Conservation (phyloP, 306 rosid species). For the Notholithocarpus densiflorus region DNA sequence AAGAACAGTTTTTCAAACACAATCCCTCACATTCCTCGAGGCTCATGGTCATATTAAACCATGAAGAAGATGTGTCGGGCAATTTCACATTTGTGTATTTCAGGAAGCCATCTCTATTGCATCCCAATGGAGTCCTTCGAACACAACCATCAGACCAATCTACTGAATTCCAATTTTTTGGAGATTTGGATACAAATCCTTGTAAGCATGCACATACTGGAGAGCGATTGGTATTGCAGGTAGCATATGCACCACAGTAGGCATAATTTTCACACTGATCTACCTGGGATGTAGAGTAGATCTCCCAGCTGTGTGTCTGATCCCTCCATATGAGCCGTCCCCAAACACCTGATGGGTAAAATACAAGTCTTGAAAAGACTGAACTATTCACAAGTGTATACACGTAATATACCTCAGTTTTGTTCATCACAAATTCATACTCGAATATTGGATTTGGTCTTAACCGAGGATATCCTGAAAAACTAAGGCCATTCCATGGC, state of each 20-base stretch:
- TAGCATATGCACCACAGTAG: constrained; percentile 23
- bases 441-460: not conserved
- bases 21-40: constrained; percentile 24
- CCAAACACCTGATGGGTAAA: not conserved
- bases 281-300: not conserved
- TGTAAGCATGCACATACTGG: constrained; percentile 24
- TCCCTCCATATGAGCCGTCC: constrained; percentile 23
- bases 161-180: not conserved
- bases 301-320: constrained; percentile 18
- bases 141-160: constrained; percentile 28
- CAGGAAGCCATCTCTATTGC: constrained; percentile 20
- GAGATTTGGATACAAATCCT: constrained; percentile 7
- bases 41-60: constrained; percentile 18
- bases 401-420: constrained; percentile 4
- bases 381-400: not conserved
- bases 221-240: not conserved
- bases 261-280: constrained; percentile 30
- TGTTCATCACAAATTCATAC: constrained; percentile 12
- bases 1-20: constrained; percentile 35
- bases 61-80: constrained; percentile 35
- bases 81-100: not conserved
- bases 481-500: constrained; percentile 23
- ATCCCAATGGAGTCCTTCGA: constrained; percentile 8
- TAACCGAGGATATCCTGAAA: constrained; percentile 2
- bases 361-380: constrained; percentile 6